phyloP scores from a whole-genome alignment of 768 basidiomycete species.

The Pleurotus ostreatus region DNA sequence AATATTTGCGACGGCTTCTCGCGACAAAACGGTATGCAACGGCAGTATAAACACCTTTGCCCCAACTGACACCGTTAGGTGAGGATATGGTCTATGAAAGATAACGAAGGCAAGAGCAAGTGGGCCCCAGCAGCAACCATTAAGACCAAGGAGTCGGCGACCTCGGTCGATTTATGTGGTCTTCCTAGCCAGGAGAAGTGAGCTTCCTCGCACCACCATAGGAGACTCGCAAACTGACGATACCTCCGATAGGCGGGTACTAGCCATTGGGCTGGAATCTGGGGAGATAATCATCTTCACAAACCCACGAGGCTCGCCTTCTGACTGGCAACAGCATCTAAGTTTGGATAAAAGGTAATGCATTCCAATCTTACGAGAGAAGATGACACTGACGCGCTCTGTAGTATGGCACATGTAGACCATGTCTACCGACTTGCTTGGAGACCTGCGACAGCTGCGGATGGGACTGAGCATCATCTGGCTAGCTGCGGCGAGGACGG shows the following conservation, averaged over 20 bases:
- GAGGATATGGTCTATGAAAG: conserved; percentile 65
- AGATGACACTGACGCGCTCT: conserved; percentile 1
- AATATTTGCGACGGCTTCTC: conserved; percentile 87
- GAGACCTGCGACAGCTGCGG: conserved; percentile 42
- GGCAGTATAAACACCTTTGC: not conserved
- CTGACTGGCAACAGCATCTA: conserved; percentile 43
- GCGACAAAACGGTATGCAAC: conserved; percentile 82
- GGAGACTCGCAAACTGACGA: not conserved
- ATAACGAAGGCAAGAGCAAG: conserved; percentile 27
- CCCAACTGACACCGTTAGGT: conserved; percentile 43
- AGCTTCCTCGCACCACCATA: conserved; percentile 10
- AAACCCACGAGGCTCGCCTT: conserved; percentile 22
- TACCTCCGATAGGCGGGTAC: conserved; percentile 33
- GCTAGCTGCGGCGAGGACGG: conserved; percentile 94
- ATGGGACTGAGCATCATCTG: conserved; percentile 39
- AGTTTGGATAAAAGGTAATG: conserved; percentile 51
- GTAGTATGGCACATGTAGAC: conserved; percentile 69
- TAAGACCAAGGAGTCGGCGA: conserved; percentile 73
- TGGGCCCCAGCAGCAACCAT: conserved; percentile 64
- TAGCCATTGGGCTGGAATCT: conserved; percentile 84
- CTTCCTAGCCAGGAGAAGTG: conserved; percentile 37
- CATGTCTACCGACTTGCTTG: conserved; percentile 82
- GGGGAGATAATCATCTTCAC: conserved; percentile 70
- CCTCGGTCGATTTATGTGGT: conserved; percentile 66
- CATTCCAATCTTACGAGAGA: not conserved